Base-by-base conservation (phyloP, 2,329 filamentous ascomycete species). In the Pochonia chlamydosporia region DNA sequence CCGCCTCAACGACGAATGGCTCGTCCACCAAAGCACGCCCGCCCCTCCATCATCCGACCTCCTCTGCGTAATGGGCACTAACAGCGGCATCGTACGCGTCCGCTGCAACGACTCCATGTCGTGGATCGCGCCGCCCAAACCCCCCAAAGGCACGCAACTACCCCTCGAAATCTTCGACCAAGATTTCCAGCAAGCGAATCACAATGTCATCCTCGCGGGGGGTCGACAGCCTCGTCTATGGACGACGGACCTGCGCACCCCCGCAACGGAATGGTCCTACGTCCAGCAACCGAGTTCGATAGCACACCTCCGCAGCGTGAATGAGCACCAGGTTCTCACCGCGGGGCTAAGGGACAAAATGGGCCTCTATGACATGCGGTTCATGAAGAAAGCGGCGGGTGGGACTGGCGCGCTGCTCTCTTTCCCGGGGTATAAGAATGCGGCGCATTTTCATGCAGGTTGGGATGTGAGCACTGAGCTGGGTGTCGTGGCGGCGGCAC, bases 321-420 rank as follows among this genome's bases (percentile, higher is more conserved):
- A 72, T 42, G 60, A 63, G 7, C 62, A 79, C 53, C 72, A 75
- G 39, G 63, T 82, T 18, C 63, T 84, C 2, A 74, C 75, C 3
- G 72, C 77, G 0, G 78, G 79, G 1, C 61, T 80, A 2, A 55
- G 62, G 26, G 69, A 68, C 56, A 65, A 57, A 45, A 75, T 84
- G 65, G 67, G 67, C 1, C 61, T 82, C 5, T 84, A 81, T 55
- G 81, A 85, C 52, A 51, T 77, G 26, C 77, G 81, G 2, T 79
- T 70, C 52, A 44, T 56, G 20, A 47, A 44, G 33, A 35, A 43
- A 21, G 49, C 49, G 5, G 39, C 53, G 2, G 55, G 57, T 44
- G 52, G 55, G 5, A 56, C 62, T 0, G 51, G 42, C 5, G 70
- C 79, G 0, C 55, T 79, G 2, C 57, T 82, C 8, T 45, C 45